Conservation (phyloP, 108 stramenopile genomes). For the Nitzschia sp. region DNA sequence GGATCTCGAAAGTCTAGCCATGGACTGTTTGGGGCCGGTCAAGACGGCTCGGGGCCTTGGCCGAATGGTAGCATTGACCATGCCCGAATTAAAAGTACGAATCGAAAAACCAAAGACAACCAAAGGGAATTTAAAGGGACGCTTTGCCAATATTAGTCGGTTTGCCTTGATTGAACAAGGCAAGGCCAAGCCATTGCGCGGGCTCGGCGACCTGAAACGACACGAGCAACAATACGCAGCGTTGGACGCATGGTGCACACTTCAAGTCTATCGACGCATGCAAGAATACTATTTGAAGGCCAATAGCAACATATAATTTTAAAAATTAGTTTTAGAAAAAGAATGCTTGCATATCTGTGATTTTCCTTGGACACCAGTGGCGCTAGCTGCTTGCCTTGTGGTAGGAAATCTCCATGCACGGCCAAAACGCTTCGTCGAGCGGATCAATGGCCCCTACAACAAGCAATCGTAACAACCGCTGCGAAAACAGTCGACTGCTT, state of each 20-base stretch:
- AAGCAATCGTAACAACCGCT: too few relatives aligned
- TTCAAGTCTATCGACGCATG: constrained; percentile 34
- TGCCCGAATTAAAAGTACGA: constrained; percentile 34
- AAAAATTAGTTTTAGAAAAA: too few relatives aligned
- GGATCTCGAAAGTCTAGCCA: constrained; percentile 34
- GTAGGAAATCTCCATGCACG: too few relatives aligned
- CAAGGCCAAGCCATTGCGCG: constrained; percentile 22
- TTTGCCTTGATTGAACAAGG: constrained; percentile 53
- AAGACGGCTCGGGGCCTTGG: constrained; percentile 32
- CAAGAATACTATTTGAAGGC: too few relatives aligned
- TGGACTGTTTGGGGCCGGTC: constrained; percentile 8
- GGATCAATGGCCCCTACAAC: too few relatives aligned
- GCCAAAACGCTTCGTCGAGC: too few relatives aligned
- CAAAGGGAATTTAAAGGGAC: constrained; percentile 8
- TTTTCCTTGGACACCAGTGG: too few relatives aligned
- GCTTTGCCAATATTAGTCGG: constrained; percentile 30
- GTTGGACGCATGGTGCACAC: constrained; percentile 47
- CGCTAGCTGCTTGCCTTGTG: too few relatives aligned
- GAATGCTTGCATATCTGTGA: too few relatives aligned
- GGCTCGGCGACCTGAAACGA: constrained; percentile 28
- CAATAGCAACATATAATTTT: background rate
- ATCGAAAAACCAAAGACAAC: constrained; percentile 32
- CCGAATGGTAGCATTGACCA: constrained; percentile 24
- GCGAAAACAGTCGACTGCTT: too few relatives aligned
- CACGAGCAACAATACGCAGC: constrained; percentile 44